Evolutionary conservation across 2,329 filamentous ascomycete species (phyloP), one percentile per base, ranked within the genome.

Genomic region (Pseudogymnoascus sp.): DNA sequence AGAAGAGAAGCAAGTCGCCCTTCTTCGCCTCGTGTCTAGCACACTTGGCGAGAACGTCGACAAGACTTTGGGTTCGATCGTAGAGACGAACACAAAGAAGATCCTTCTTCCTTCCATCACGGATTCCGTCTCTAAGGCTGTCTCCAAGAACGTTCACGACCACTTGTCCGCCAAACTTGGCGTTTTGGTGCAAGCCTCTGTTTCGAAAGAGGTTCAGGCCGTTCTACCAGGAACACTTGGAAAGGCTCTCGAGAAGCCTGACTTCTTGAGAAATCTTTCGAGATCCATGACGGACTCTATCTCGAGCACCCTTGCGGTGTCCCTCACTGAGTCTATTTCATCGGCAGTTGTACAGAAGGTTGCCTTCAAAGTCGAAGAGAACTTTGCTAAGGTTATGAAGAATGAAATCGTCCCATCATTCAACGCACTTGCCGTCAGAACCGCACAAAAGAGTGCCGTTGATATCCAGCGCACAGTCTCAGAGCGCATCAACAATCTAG

Each of bases 81-180:
- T 88, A 58, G 85, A 83, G 66, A 80, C 82, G 64, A 87, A 86
- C 71, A 86, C 84, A 18, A 81, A 87, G 74, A 87, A 89, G 69
- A 82, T 86, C 12, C 85, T 97, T 49, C 79, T 96, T 61, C 93
- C 95, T 9, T 81, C 87, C 33, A 79, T 97, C 63, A 83, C 86
- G 41, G 82, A 87, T 60, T 80, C 87, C 43, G 86, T 90, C 12
- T 81, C 84, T 49, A 83, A 85, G 65, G 83, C 88, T 4, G 81
- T 96, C 28, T 83, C 88, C 62, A 87, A 89, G 65, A 86, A 90
- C 71, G 80, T 97, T 23, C 82, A 85, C 62, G 81, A 84, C 66
- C 85, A 86, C 65, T 77, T 97, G 62, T 83, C 84, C 67, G 81
- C 85, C 59, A 82, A 88, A 61, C 75, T 96, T 40, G 67, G 67